Percentiles rank a stretch among this genome's conserved stretches.
Conservation (phyloP, 83 land plant genomes). For the Larix sibirica region DNA sequence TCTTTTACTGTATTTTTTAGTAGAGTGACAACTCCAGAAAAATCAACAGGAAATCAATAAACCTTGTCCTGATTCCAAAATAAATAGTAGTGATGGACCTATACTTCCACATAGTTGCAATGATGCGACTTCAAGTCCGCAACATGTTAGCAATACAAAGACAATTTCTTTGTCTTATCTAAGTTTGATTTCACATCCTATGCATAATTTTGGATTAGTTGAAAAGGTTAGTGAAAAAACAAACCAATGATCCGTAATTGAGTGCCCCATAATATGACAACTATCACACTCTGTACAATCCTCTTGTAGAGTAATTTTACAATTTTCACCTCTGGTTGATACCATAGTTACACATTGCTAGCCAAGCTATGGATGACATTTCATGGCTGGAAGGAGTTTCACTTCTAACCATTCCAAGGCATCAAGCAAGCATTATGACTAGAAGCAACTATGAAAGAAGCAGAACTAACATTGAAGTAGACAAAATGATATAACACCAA, state of each 20-base stretch:
- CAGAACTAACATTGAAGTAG: neutral
- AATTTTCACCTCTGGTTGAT: neutral
- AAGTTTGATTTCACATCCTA: neutral
- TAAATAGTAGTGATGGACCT: neutral
- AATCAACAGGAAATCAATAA: neutral
- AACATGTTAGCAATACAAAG: constrained; percentile 1
- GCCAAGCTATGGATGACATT: neutral
- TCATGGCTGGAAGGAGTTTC: neutral
- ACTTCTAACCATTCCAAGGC: neutral
- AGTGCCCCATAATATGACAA: neutral
- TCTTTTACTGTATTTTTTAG: neutral
- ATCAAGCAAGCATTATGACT: neutral
- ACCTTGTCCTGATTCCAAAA: neutral
- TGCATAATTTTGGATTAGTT: constrained; percentile 4
- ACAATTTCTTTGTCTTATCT: constrained; percentile 3
- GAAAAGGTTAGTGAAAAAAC: constrained; percentile 1
- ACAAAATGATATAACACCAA: neutral
- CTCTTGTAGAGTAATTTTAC: neutral
- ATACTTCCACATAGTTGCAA: neutral
- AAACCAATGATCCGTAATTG: neutral
- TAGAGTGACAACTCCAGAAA: neutral
- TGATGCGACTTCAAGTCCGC: neutral
- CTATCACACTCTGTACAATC: neutral
- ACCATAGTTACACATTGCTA: neutral
- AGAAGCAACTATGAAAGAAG: neutral